phyloP scores from a whole-genome alignment of 345 rosid species.

The Fremontodendron californicum region DNA sequence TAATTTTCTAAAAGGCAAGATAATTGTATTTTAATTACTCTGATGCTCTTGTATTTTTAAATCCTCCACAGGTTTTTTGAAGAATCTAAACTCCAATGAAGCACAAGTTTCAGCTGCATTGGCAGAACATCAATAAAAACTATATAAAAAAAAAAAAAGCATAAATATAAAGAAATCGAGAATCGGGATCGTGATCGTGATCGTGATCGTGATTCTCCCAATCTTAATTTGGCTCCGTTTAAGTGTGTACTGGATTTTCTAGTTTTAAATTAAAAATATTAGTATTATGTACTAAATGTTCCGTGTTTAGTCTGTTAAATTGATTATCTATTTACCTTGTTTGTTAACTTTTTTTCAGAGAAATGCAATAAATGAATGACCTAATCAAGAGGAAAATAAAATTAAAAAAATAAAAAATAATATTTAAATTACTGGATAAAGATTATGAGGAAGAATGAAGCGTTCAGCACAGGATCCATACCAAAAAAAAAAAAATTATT shows the following conservation, averaged over 20 bases:
- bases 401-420: too few relatives aligned
- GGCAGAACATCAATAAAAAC: background rate
- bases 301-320: background rate
- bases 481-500: background rate
- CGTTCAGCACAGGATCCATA: background rate
- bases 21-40: background rate
- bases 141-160: background rate
- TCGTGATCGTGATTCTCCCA: background rate
- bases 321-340: background rate
- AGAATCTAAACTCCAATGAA: conserved; percentile 54
- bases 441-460: background rate
- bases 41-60: background rate
- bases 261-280: background rate
- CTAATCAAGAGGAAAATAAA: background rate
- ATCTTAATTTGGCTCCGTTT: background rate
- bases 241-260: background rate
- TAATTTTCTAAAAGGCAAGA: background rate
- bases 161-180: background rate
- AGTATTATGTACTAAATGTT: background rate
- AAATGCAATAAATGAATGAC: background rate
- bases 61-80: conserved; percentile 42
- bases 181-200: background rate
- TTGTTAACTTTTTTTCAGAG: background rate
- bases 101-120: conserved; percentile 1
- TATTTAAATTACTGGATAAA: background rate